Evolutionary conservation across 2,329 filamentous ascomycete genomes (phyloP), one percentile per base, ranked within the genome.

Genomic region (Clonostachys rhizophaga): DNA sequence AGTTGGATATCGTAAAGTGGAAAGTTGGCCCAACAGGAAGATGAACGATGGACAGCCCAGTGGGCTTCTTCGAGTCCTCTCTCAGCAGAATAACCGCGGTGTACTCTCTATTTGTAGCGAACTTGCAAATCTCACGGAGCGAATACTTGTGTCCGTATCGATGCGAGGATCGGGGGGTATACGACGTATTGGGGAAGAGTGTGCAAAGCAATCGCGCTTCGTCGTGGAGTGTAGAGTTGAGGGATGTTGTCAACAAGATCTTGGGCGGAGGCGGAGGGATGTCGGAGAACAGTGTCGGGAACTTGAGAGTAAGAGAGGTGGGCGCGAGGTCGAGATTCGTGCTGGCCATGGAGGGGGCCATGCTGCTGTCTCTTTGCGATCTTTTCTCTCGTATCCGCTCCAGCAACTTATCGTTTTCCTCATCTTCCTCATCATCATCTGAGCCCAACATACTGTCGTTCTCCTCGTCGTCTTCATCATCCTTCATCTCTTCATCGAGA

Each of bases 1-100:
- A 99, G 61, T 94, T 95, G 53, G 85, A 86, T 53, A 96, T 87
- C 48, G 78, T 84, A 70, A 97, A 97, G 63, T 96, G 91, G 64
- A 96, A 94, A 42, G 92, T 95, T 2, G 94, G 92, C 0, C 94
- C 92, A 0, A 77, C 63, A 1, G 94, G 91, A 2, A 97, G 74
- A 61, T 95, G 87, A 5, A 95, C 83, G 14, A 97, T 79, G 33
- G 91, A 91, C 24, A 97, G 67, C 0, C 89, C 91, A 13, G 84
- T 84, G 0, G 91, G 87, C 58, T 80, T 83, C 71, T 99, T 99
- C 55, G 83, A 80, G 62, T 96, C 91, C 67, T 99, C 91, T 60
- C 91, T 89, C 14, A 96, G 72, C 14, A 99, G 81, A 3, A 96
- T 71, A 4, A 99, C 75, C 20, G 90, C 81, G 0, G 91, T 96